Percentiles rank a stretch among this genome's conserved stretches.
Evolutionary conservation across 352 stramenopile species (phyloP).

Genomic region (Phytopythium helicoides): DNA sequence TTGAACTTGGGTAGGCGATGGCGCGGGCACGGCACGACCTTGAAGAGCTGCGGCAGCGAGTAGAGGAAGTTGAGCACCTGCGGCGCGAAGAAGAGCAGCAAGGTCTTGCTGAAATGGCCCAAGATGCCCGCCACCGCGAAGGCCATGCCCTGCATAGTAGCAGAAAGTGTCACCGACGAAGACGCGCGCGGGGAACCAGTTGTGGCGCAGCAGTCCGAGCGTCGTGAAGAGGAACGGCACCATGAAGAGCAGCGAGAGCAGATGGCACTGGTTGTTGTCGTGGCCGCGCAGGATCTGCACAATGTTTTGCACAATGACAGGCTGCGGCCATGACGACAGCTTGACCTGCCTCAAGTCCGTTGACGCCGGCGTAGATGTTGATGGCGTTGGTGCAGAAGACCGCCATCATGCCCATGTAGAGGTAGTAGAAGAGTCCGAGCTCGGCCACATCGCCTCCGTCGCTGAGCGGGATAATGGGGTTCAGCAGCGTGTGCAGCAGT

Average conservation of each 20-base stretch:
- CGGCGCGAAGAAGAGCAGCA: slow-evolving; percentile 98
- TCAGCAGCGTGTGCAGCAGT: slow-evolving; percentile 52
- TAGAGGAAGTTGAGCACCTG: slow-evolving; percentile 99
- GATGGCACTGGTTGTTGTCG: slow-evolving; percentile 89
- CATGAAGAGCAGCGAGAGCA: slow-evolving; percentile 97
- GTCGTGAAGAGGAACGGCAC: slow-evolving; percentile 94
- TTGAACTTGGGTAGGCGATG: slow-evolving; percentile 97
- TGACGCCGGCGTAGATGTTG: slow-evolving; percentile 99
- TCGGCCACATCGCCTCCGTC: slow-evolving; percentile 89
- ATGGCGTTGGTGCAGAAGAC: slow-evolving; percentile 99
- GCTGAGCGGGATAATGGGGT: slow-evolving; percentile 63
- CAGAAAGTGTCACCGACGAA: slow-evolving; percentile 99
- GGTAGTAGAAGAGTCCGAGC: slow-evolving; percentile 93
- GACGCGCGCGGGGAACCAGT: slow-evolving; percentile 96
- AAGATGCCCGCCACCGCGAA: slow-evolving; percentile 96
- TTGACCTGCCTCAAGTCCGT: slow-evolving; percentile 97
- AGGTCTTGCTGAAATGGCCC: slow-evolving; percentile 98
- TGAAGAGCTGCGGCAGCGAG: slow-evolving; percentile 97
- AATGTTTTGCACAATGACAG: slow-evolving; percentile 95
- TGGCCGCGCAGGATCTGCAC: slow-evolving; percentile 90
- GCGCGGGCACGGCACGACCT: slow-evolving; percentile 96
- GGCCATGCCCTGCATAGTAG: slow-evolving; percentile 99
- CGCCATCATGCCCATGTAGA: slow-evolving; percentile 98
- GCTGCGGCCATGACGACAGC: slow-evolving; percentile 91
- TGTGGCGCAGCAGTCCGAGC: slow-evolving; percentile 94